Conservation (phyloP, 2,329 filamentous ascomycete genomes). For the Fusarium ambrosium region DNA sequence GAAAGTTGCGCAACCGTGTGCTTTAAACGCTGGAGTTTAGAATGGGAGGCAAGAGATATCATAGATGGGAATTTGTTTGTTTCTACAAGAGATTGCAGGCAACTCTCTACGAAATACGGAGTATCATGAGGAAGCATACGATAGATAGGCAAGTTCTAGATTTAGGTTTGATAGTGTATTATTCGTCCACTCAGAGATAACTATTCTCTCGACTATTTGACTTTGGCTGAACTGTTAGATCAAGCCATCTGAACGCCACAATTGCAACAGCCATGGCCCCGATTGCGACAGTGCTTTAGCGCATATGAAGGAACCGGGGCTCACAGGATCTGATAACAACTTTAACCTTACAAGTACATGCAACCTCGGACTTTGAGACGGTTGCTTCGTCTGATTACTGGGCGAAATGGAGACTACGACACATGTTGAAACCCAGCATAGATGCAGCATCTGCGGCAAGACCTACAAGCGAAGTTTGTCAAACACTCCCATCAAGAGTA, state of each 20-base stretch:
- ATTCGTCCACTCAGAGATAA: neutral
- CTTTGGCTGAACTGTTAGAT: neutral
- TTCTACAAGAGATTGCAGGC: neutral
- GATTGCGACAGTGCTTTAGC: conserved; percentile 1
- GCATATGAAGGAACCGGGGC: neutral
- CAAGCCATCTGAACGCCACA: neutral
- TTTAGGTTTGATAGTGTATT: neutral
- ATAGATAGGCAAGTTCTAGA: neutral
- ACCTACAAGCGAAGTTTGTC: neutral
- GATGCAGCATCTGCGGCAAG: neutral
- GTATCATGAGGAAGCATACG: neutral
- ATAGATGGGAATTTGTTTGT: neutral
- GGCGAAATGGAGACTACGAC: neutral
- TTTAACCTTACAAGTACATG: neutral
- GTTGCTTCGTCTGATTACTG: no score
- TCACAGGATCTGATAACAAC: neutral
- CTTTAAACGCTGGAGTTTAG: neutral
- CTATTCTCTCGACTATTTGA: neutral
- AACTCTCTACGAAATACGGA: neutral
- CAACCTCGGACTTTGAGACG: no score
- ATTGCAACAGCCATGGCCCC: neutral
- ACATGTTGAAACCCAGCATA: neutral
- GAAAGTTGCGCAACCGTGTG: neutral
- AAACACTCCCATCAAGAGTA: neutral
- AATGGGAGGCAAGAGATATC: neutral